Percentiles rank a stretch among this genome's conserved stretches.
Conservation (phyloP, 2,329 filamentous ascomycete species). For the Neonectria faginata region DNA sequence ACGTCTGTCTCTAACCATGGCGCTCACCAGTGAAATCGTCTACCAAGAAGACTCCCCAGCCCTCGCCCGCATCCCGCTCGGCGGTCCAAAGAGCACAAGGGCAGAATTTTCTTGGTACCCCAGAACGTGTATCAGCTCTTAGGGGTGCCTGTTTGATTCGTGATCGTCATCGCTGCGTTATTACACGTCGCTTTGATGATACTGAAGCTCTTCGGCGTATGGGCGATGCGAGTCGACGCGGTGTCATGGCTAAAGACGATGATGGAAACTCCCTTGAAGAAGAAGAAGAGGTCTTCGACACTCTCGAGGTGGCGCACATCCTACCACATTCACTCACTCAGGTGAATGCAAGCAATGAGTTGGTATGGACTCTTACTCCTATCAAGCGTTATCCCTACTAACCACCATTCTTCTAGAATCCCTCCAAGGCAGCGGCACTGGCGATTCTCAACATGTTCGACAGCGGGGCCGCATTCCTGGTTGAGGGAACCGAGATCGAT, state of each 20-base stretch:
- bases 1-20: too few relatives aligned
- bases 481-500: slow-evolving; percentile 55
- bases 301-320: slow-evolving; percentile 28
- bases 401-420: slow-evolving; percentile 21
- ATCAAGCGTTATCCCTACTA: not conserved
- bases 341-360: not conserved
- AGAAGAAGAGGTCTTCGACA: not conserved
- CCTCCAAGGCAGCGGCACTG: slow-evolving; percentile 49
- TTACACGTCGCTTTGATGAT: slow-evolving; percentile 21
- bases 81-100: slow-evolving; percentile 16
- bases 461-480: slow-evolving; percentile 48
- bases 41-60: slow-evolving; percentile 2
- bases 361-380: not conserved
- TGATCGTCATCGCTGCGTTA: slow-evolving; percentile 27
- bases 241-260: not conserved
- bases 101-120: slow-evolving; percentile 19
- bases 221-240: not conserved
- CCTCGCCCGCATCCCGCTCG: slow-evolving; percentile 10
- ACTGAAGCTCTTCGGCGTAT: slow-evolving; percentile 14
- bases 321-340: slow-evolving; percentile 23
- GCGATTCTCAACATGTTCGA: slow-evolving; percentile 58
- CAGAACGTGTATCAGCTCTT: slow-evolving; percentile 19
- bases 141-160: slow-evolving; percentile 24
- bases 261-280: slow-evolving; percentile 10
- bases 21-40: slow-evolving; percentile 1